A percentile compares a stretch with the other conserved stretches of the same genome.
Conservation (phyloP, 176 grass and related monocot genomes). For the Eragrostis curvula region DNA sequence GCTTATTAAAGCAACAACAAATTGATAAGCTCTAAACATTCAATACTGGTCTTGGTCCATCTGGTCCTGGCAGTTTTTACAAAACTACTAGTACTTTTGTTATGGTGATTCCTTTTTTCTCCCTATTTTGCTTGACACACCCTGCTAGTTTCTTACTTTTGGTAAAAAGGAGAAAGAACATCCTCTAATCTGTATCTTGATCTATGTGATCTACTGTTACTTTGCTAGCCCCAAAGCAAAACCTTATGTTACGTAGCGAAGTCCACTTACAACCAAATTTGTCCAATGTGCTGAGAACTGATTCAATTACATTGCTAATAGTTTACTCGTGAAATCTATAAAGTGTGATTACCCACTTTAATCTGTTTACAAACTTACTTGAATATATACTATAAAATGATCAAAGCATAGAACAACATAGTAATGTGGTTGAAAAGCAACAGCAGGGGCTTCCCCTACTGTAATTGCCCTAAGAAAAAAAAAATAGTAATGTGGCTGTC, state of each 20-base stretch:
- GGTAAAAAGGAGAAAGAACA: background rate
- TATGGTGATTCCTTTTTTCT: background rate
- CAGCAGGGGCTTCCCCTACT: no score
- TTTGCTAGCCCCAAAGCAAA: background rate
- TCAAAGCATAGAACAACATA: background rate
- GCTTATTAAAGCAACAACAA: background rate
- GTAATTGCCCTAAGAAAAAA: no score
- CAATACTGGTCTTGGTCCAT: background rate
- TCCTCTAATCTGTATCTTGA: background rate
- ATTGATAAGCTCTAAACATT: constrained; percentile 2
- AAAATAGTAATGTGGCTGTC: background rate
- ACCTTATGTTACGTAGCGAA: background rate
- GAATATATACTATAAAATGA: background rate
- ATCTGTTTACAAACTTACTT: background rate
- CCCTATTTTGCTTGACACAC: background rate
- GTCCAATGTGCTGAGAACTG: background rate
- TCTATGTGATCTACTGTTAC: background rate
- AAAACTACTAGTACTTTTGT: background rate
- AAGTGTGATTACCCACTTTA: background rate
- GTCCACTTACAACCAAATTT: background rate
- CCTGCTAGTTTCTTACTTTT: background rate
- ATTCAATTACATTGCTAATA: background rate
- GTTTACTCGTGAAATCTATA: background rate
- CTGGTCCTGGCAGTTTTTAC: background rate
- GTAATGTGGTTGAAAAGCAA: no score